Evolutionary conservation across 805 yeast species (phyloP).

Genomic region (Ogataea chonburiensis): DNA sequence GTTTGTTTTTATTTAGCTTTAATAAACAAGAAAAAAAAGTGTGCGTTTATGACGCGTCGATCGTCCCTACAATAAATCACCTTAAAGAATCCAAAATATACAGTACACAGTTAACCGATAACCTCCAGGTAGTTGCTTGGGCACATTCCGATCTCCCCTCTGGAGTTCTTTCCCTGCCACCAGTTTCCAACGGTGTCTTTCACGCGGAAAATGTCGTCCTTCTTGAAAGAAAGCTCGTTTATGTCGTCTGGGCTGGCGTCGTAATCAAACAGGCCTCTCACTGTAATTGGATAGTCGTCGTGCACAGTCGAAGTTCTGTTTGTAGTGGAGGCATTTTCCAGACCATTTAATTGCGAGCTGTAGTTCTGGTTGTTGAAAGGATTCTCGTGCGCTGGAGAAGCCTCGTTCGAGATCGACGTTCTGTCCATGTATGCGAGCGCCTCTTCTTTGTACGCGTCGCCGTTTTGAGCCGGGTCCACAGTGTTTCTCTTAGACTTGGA

Average conservation of each 20-base stretch:
- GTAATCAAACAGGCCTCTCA: conserved; percentile 82
- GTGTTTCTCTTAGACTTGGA: conserved; percentile 11
- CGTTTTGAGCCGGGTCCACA: conserved; percentile 14
- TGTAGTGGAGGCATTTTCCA: conserved; percentile 34
- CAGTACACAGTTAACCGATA: conserved; percentile 36
- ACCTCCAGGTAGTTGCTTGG: conserved; percentile 92
- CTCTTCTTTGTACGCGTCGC: conserved; percentile 20
- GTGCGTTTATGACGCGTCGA: conserved; percentile 5
- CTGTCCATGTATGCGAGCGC: conserved; percentile 9
- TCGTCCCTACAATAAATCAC: conserved; percentile 2
- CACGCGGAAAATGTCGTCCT: conserved; percentile 89
- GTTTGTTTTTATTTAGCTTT: conserved; percentile 6
- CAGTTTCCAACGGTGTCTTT: conserved; percentile 94
- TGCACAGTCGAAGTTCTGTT: conserved; percentile 22
- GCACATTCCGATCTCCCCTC: conserved; percentile 93
- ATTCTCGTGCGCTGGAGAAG: conserved; percentile 13
- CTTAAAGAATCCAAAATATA: neutral
- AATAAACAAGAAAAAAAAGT: conserved; percentile 5
- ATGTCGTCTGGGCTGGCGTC: conserved; percentile 90
- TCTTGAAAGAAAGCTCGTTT: conserved; percentile 85
- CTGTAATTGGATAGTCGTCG: conserved; percentile 73
- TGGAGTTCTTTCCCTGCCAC: conserved; percentile 94
- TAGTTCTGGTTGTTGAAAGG: conserved; percentile 27
- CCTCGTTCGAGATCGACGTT: conserved; percentile 6
- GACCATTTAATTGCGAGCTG: conserved; percentile 38